Base-by-base conservation (phyloP, 768 basidiomycete species). In the Asterophora lycoperdoides region DNA sequence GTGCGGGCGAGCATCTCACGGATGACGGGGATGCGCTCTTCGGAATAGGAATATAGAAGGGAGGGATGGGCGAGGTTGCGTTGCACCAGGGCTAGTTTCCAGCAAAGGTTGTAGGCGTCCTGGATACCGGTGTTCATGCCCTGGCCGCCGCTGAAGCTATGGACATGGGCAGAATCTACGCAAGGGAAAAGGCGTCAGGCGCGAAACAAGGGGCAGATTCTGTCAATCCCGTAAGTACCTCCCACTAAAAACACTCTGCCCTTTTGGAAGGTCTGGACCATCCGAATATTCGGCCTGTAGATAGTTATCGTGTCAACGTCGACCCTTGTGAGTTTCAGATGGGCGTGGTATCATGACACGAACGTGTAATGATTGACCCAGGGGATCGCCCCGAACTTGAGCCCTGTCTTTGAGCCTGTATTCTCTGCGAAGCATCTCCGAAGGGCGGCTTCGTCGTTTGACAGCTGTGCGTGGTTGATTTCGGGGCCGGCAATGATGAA, bases 231-330 rank as follows among this genome's bases (percentile, higher is more conserved):
- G 5, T 18, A 41, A 64, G 2, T 41, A 74, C 78, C 79, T 56
- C 78, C 79, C 20, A 62, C 70, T 13, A 79, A 41, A 50, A 78
- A 79, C 9, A 72, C 73, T n/a, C 74, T 64, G 1, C 75, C 75
- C 4, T 55, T 48, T 14, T 62, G 55, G 53, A 78, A 72, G 17
- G 58, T 66, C 36, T 77, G 55, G 0, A 69, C 71, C 74, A 78
- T 74, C 8, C 78, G 66, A 23, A 78, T 68, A 56, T 77, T 77
- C 1, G 76, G 69, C 23, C 77, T 73, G 42, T 23, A 23, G 6
- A 6, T 10, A 14, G 28, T 3, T 34, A 15, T 5, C 20, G 18
- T 49, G 39, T 20, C 26, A 32, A 32, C 17, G 19, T n/a, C 23
- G 23, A 23, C 23, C 30, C 30, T 32, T 32, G 30, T 9, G 30